Evolutionary conservation across 352 stramenopile species (phyloP), one percentile per base, ranked within the genome.

Genomic region (Globisporangium parvum): DNA sequence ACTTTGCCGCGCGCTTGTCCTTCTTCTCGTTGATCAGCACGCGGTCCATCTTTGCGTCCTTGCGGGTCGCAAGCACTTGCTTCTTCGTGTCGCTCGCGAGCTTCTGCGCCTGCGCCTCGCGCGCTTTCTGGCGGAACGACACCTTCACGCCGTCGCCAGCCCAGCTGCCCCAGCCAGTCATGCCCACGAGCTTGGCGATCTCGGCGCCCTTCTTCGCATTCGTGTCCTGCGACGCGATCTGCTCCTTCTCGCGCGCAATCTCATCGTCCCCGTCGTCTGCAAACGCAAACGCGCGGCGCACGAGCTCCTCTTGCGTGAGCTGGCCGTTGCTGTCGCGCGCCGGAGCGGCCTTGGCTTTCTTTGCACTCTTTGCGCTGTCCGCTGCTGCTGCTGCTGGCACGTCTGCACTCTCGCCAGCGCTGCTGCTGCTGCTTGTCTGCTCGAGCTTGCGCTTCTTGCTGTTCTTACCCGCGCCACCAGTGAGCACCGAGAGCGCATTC

Each of bases 271-370:
- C 78, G 14, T 91, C 80, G 35, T 91, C 81, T 0, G 90, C 85
- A 52, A 96, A 95, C 35, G 95, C 96, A 77, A 99, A 99, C 21
- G 96, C 96, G 37, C 86, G 81, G 18, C 81, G 72, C 21, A 99
- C 94, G 11, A 99, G 75, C 61, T 98, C 93, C 55, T 97, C 91
- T 66, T 98, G 91, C 28, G 59, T 87, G 31, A 67, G 48, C 51
- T 71, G 59, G 31, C 51, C 61, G 54, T 57, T 51, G 18, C 17
- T n/a, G 3, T 15, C 49, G 6, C 64, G 33, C 40, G 52, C 21
- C 20, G 39, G 14, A 1, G 17, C 39, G 5, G 39, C 17, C 39
- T 35, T 49, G 45, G 20, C n/a, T 49, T 47, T 47, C 41, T 47
- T 47, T 47, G 18, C 41, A 4, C 41, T 47, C 20, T 21, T 21